These are phyloP conservation scores for Epipyxis sp. DNA, from an alignment of 108 stramenopile genomes.

Conservation along the genomic window DNA sequence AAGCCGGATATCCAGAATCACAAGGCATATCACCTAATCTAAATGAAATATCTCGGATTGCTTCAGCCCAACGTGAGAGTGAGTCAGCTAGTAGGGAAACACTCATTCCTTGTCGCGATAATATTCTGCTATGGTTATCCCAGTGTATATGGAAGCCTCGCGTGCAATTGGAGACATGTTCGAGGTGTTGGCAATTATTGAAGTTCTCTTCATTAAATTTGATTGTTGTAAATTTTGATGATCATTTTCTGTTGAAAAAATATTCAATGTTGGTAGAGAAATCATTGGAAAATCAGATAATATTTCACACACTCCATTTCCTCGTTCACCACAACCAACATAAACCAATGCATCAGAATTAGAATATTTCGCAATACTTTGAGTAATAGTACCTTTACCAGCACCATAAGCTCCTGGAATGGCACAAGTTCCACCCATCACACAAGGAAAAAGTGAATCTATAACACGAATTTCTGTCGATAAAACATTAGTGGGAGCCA, in stretches of 20 bases:
- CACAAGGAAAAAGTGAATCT: constrained; percentile 92
- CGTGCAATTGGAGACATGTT: constrained; percentile 99
- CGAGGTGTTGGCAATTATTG: constrained; percentile 98
- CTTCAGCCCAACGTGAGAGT: constrained; percentile 99
- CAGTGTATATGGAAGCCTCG: constrained; percentile 97
- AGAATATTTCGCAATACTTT: constrained; percentile 96
- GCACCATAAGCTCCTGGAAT: constrained; percentile 99
- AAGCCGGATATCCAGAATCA: constrained; percentile 89
- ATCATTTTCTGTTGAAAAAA: too few species aligned
- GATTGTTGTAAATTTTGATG: constrained; percentile 73
- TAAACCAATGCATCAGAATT: constrained; percentile 91
- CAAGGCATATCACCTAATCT: constrained; percentile 99
- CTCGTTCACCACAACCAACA: constrained; percentile 89
- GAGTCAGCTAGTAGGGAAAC: constrained; percentile 99
- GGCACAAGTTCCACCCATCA: constrained; percentile 96
- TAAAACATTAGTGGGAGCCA: constrained; percentile 89
- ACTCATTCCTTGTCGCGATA: constrained; percentile 95
- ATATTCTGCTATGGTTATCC: constrained; percentile 49
- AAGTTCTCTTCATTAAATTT: constrained; percentile 99
- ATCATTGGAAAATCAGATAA: constrained; percentile 98
- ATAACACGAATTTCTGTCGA: constrained; percentile 98
- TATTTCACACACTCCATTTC: constrained; percentile 99
- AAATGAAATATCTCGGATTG: constrained; percentile 98
- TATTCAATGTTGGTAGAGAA: constrained; percentile 89
- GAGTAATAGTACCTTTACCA: constrained; percentile 99